Evolutionary conservation across 495 filamentous ascomycete genomes (phyloP), one percentile per base, ranked within the genome.

Genomic region (Aspergillus affinis): DNA sequence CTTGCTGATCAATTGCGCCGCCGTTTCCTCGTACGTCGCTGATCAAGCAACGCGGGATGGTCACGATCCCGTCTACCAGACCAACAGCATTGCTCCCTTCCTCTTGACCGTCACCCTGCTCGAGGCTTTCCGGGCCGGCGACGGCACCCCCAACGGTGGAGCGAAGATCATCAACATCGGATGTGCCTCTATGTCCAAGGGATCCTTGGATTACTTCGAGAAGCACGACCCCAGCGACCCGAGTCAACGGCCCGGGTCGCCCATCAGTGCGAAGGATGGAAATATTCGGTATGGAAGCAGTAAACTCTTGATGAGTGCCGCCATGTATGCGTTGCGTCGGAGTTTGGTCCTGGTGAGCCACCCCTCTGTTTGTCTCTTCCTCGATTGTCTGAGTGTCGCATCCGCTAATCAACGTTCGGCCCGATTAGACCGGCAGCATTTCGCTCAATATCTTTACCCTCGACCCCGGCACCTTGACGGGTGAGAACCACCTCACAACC

Each of bases 151-250:
- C n/a, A 68, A 71, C 45, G 68, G 70, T 6, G 71, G 70, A 18
- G 71, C 72, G 9, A 73, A 68, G 56, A 71, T 78, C 49, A 75
- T 78, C 65, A 72, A 75, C 49, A 69, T 78, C 48, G 74, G 75
- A 48, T 75, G 74, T 56, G 67, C 75, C 13, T 58, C 71, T 12
- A 69, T 71, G 51, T 73, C 74, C 4, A 66, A 66, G 46, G 75
- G 75, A 0, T 60, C 64, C 36, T 48, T 78, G 48, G 73, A 77
- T 47, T 77, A 71, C 61, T 78, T 78, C 41, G 69, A 76, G 2
- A 59, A 58, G 27, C 50, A 52, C 44, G 60, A 67, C 12, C 58
- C 61, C 57, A 62, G 59, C 17, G 54, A 60, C 44, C 59, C 58
- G 30, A 57, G 46, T 19, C 57, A 58, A 23, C 59, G 50, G 6